phyloP scores from a whole-genome alignment of 768 basidiomycete species.

The Crucibulum laeve region DNA sequence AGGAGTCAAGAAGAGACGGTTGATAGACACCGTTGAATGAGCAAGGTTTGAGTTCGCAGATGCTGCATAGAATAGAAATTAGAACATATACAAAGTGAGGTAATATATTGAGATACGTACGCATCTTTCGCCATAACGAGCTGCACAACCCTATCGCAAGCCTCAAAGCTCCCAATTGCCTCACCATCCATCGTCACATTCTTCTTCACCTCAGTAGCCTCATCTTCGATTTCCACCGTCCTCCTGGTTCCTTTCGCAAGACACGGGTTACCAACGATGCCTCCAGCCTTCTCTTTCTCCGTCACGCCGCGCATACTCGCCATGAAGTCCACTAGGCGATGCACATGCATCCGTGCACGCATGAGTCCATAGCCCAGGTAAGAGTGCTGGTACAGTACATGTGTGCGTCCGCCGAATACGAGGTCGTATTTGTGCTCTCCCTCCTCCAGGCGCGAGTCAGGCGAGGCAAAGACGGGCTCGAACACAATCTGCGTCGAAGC shows the following conservation, averaged over 20 bases:
- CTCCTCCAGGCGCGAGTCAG: conserved; percentile 44
- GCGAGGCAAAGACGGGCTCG: conserved; percentile 58
- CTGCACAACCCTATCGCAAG: conserved; percentile 79
- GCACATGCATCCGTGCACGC: conserved; percentile 79
- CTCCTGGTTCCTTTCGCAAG: conserved; percentile 62
- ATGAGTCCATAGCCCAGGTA: conserved; percentile 96
- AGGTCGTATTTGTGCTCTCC: conserved; percentile 94
- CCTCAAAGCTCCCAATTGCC: conserved; percentile 78
- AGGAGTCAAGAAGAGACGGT: conserved; percentile 85
- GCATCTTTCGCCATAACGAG: conserved; percentile 94
- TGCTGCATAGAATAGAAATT: conserved; percentile 29
- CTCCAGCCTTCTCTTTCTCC: conserved; percentile 8
- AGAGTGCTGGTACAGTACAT: conserved; percentile 93
- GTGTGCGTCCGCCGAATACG: conserved; percentile 62
- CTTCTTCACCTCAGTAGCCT: conserved; percentile 28
- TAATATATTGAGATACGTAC: conserved; percentile 38
- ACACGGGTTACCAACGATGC: conserved; percentile 72
- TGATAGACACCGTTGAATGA: conserved; percentile 98
- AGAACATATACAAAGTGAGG: neutral
- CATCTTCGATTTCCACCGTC: conserved; percentile 59
- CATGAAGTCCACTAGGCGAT: conserved; percentile 90
- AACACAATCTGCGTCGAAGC: conserved; percentile 98
- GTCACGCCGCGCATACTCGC: conserved; percentile 31
- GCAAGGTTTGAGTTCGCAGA: conserved; percentile 91
- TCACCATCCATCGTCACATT: conserved; percentile 86